A percentile compares a stretch with the other conserved stretches of the same genome.
Conservation (phyloP, 2,329 filamentous ascomycete genomes). For the Aspergillus pseudonomiae region DNA sequence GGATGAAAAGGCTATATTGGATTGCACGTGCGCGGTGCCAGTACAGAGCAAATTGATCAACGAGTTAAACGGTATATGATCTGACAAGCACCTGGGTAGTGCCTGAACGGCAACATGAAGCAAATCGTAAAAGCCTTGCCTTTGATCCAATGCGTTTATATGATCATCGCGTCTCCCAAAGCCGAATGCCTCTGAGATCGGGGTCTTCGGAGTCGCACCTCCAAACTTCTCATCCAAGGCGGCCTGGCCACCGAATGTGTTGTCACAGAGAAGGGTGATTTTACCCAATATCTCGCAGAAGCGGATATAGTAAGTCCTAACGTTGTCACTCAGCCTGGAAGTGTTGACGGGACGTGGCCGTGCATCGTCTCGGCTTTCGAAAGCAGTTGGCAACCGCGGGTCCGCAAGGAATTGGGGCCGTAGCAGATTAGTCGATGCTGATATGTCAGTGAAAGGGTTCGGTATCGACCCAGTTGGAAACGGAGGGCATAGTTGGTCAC, state of each 20-base stretch:
- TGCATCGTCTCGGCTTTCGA: slow-evolving; percentile 34
- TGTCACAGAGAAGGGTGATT: slow-evolving; percentile 94
- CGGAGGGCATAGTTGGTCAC: slow-evolving; percentile 73
- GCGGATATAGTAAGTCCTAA: slow-evolving; percentile 81
- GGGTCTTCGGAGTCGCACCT: slow-evolving; percentile 85
- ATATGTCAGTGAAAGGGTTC: slow-evolving; percentile 41
- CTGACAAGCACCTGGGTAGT: slow-evolving; percentile 87
- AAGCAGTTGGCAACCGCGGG: slow-evolving; percentile 31
- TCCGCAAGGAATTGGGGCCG: slow-evolving; percentile 43
- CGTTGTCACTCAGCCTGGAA: slow-evolving; percentile 69
- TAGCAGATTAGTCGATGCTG: slow-evolving; percentile 38
- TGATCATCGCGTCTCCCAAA: slow-evolving; percentile 84
- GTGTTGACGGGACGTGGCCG: slow-evolving; percentile 58
- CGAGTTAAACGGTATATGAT: slow-evolving; percentile 88
- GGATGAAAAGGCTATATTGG: slow-evolving; percentile 88
- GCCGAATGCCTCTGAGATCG: slow-evolving; percentile 90
- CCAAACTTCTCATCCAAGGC: slow-evolving; percentile 94
- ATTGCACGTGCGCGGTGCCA: slow-evolving; percentile 91
- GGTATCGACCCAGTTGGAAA: slow-evolving; percentile 70
- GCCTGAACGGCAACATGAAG: slow-evolving; percentile 95
- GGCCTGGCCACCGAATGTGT: slow-evolving; percentile 94
- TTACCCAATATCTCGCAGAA: slow-evolving; percentile 96
- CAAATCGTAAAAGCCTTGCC: slow-evolving; percentile 93
- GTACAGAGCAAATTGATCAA: slow-evolving; percentile 95
- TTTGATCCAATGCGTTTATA: slow-evolving; percentile 73